phyloP scores from a whole-genome alignment of 768 basidiomycete genomes.

The Pleurotus citrinopileatus region DNA sequence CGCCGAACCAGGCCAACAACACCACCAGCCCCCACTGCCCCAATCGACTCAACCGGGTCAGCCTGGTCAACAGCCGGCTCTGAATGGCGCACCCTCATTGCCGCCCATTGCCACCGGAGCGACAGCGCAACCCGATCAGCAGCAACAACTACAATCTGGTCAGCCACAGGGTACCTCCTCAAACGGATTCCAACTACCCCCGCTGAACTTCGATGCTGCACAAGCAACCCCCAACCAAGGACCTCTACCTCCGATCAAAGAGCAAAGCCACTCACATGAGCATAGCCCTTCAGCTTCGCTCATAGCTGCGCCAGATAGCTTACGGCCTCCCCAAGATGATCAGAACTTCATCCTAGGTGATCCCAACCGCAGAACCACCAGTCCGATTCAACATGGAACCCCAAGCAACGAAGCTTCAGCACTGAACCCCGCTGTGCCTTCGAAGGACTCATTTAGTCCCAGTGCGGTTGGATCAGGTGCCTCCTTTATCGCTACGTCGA shows the following conservation, averaged over 20 bases:
- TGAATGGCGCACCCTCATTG: constrained; percentile 30
- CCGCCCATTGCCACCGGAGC: constrained; percentile 27
- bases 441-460: neutral
- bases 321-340: constrained; percentile 6
- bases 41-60: constrained; percentile 27
- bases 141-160: constrained; percentile 12
- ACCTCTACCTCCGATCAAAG: constrained; percentile 66
- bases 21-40: constrained; percentile 13
- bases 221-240: constrained; percentile 20
- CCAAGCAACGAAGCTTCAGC: constrained; percentile 1
- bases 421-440: neutral
- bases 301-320: constrained; percentile 19
- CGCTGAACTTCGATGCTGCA: constrained; percentile 45
- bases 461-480: neutral
- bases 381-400: neutral
- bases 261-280: constrained; percentile 35
- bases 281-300: constrained; percentile 21
- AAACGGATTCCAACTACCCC: constrained; percentile 51
- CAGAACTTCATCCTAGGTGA: neutral
- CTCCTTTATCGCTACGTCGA: neutral
- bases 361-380: neutral
- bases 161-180: constrained; percentile 8
- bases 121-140: constrained; percentile 14
- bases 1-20: constrained; percentile 17
- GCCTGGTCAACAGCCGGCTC: constrained; percentile 16